Evolutionary conservation across 495 filamentous ascomycete species (phyloP), one percentile per base, ranked within the genome.

Genomic region (Stereocaulon alpinum): DNA sequence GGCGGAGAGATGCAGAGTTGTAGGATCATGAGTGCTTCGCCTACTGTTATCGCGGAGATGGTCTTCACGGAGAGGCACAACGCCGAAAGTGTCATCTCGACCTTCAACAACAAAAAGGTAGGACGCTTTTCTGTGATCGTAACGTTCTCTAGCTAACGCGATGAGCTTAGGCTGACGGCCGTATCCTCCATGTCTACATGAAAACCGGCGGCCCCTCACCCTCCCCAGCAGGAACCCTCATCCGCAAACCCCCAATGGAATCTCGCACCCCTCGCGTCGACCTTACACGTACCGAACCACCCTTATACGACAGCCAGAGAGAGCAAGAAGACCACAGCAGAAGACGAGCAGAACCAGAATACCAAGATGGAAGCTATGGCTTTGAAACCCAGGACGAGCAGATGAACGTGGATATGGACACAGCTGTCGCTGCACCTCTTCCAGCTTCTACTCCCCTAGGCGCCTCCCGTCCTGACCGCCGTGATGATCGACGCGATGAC

Each of bases 31-130:
- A 82, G 82, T 49, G 76, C 82, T 9, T 70, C 75, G 17, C 92
- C 93, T 0, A 84, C 83, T 4, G 89, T 97, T 32, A 88, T 89
- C 45, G 90, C 87, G 12, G 92, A 97, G 70, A 82, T 96, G 58
- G 76, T 85, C 3, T 95, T 95, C 68, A 80, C 82, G 55, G 85
- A 85, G 50, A 89, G 83, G 66, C 81, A 82, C 53, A 84, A 81
- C 22, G 93, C 89, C 0, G 88, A 96, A 61, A 83, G 78, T 42
- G 86, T 89, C 6, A 85, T 98, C 60, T 79, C 80, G 44, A 88
- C 82, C 12, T 96, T 95, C 70, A 86, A 98, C 71, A 86, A 89
- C 64, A 85, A 94, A 69, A 88, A 81, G 69, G 92, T 95, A 72
- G 66, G 78, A 6, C 6, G 40, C 32, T 56, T 18, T 0, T 30